A percentile compares a stretch with the other conserved stretches of the same genome.
These are phyloP conservation scores for Aphanomyces invadans DNA, from an alignment of 352 stramenopile species.

Conservation along the genomic window DNA sequence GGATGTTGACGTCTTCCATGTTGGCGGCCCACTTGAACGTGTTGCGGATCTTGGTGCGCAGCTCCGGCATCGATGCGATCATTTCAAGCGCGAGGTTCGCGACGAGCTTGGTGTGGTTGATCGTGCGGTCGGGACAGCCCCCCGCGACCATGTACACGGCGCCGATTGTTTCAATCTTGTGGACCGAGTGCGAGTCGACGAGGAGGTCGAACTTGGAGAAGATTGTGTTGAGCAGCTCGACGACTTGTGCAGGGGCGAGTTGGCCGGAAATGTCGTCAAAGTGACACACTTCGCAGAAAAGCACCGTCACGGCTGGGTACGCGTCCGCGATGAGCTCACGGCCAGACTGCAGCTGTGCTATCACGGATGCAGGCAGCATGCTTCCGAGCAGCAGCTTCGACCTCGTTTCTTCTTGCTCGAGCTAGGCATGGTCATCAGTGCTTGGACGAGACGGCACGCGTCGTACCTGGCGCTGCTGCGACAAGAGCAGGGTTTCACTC, in stretches of 20 bases:
- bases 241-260: constrained; percentile 72
- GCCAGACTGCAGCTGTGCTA: constrained; percentile 63
- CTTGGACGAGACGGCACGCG: no score
- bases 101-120: constrained; percentile 69
- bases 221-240: constrained; percentile 82
- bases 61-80: constrained; percentile 64
- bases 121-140: constrained; percentile 59
- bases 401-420: constrained; percentile 70
- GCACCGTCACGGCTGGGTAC: constrained; percentile 60
- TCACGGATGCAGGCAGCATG: constrained; percentile 75
- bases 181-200: constrained; percentile 76
- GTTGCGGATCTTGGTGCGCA: constrained; percentile 59
- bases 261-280: constrained; percentile 80
- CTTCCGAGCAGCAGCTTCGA: constrained; percentile 74
- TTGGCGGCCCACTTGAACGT: constrained; percentile 52
- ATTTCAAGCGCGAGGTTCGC: constrained; percentile 60
- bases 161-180: constrained; percentile 89
- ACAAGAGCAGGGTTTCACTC: constrained; percentile 74
- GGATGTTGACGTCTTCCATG: constrained; percentile 75
- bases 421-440: no score
- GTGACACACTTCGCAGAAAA: constrained; percentile 77
- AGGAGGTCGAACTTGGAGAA: constrained; percentile 88
- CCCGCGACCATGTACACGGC: constrained; percentile 86
- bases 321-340: constrained; percentile 77
- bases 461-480: constrained; percentile 58